These are phyloP conservation scores for Pseudogymnoascus sp. DNA, from an alignment of 2,329 filamentous ascomycete species.

Conservation along the genomic window DNA sequence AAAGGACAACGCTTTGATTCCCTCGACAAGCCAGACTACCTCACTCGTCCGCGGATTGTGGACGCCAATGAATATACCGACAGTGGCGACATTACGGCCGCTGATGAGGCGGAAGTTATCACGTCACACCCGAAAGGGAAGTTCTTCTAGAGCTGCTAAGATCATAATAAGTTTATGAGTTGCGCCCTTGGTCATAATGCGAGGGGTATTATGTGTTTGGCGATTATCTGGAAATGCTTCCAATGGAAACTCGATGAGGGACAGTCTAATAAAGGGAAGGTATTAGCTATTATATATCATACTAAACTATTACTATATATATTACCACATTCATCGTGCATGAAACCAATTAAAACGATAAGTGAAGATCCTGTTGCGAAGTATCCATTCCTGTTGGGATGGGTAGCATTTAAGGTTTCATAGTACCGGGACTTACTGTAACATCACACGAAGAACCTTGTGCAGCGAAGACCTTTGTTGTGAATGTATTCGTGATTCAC, in stretches of 20 bases:
- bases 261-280: neutral
- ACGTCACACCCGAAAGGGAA: constrained; percentile 26
- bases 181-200: neutral
- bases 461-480: neutral
- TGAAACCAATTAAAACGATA: neutral
- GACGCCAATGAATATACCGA: constrained; percentile 26
- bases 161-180: neutral
- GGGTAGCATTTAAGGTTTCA: neutral
- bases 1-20: constrained; percentile 59
- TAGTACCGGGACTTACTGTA: neutral
- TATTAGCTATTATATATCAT: neutral
- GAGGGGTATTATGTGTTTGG: neutral
- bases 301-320: neutral
- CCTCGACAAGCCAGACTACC: constrained; percentile 48
- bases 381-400: neutral
- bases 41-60: constrained; percentile 14
- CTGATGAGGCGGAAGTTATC: constrained; percentile 18
- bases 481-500: neutral
- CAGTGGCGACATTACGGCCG: constrained; percentile 18
- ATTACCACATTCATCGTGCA: neutral
- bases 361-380: neutral
- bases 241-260: neutral
- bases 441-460: neutral
- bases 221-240: neutral
- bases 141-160: constrained; percentile 23